Conservation (phyloP, 352 stramenopile genomes). For the Globisporangium splendens region DNA sequence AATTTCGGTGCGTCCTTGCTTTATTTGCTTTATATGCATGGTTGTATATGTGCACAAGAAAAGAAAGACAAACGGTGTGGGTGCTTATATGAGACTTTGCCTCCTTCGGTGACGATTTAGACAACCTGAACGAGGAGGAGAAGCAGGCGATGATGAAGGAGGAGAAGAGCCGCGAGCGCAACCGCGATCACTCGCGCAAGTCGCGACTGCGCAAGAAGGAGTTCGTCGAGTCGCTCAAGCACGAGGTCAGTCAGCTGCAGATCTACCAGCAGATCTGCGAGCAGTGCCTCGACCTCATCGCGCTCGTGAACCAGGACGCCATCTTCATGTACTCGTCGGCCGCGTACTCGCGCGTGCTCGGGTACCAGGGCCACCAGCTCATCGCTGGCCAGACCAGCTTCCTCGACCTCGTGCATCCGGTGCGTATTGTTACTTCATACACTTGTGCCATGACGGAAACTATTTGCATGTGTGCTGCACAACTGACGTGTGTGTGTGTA, state of each 20-base stretch:
- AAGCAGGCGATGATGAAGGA: constrained; percentile 78
- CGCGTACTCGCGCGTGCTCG: constrained; percentile 67
- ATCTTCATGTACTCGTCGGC: constrained; percentile 70
- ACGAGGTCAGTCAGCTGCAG: constrained; percentile 76
- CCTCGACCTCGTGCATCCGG: constrained; percentile 79
- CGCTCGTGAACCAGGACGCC: constrained; percentile 60
- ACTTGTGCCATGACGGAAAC: constrained; percentile 1
- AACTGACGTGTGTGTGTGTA: not conserved
- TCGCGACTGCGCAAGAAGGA: constrained; percentile 93
- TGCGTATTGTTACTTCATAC: constrained; percentile 26
- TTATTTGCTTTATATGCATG: not conserved
- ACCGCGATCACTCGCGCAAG: constrained; percentile 94
- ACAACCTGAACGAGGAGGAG: constrained; percentile 80
- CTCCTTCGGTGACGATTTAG: constrained; percentile 19
- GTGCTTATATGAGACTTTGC: not conserved
- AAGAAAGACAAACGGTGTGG: not conserved
- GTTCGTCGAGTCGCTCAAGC: constrained; percentile 93
- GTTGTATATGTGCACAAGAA: not conserved
- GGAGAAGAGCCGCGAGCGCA: constrained; percentile 87
- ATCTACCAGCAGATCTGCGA: constrained; percentile 87
- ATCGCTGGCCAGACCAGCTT: constrained; percentile 74
- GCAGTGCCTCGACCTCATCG: constrained; percentile 76
- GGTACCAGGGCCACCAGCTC: constrained; percentile 75
- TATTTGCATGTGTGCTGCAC: no score
- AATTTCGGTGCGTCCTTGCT: constrained; percentile 39